phyloP scores from a whole-genome alignment of 441 rosid genomes.

The Biscutella laevigata region DNA sequence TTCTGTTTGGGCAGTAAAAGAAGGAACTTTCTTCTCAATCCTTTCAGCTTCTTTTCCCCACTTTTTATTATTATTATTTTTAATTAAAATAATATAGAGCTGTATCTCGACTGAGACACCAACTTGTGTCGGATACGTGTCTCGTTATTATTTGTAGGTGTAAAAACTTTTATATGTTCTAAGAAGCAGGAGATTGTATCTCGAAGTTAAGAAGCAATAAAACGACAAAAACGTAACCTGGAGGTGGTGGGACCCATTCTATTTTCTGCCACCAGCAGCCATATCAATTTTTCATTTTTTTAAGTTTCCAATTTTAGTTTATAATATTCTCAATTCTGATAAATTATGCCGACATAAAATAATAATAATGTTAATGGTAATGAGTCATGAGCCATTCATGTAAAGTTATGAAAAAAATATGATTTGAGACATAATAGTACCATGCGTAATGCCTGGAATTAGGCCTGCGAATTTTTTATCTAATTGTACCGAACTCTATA shows the following conservation, averaged over 20 bases:
- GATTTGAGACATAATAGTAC: too few relatives aligned
- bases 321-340: background rate
- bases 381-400: background rate
- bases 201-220: background rate
- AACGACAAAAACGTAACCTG: constrained; percentile 21
- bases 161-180: background rate
- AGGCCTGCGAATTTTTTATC: too few relatives aligned
- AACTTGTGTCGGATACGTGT: constrained; percentile 12
- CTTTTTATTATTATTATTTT: too few relatives aligned
- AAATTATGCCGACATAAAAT: background rate
- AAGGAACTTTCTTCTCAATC: too few relatives aligned
- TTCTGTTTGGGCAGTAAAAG: too few relatives aligned
- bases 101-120: too few relatives aligned
- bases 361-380: background rate
- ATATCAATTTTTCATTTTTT: background rate
- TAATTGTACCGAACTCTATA: too few relatives aligned
- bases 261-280: constrained; percentile 22
- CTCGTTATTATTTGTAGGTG: background rate
- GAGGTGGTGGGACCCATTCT: background rate
- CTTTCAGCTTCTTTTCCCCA: too few relatives aligned
- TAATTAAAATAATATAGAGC: too few relatives aligned
- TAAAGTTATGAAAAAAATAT: too few relatives aligned
- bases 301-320: background rate
- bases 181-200: background rate
- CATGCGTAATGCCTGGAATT: too few relatives aligned